These are phyloP conservation scores for Dactylellina leptospora DNA, from an alignment of 2,329 filamentous ascomycete species.

Conservation along the genomic window DNA sequence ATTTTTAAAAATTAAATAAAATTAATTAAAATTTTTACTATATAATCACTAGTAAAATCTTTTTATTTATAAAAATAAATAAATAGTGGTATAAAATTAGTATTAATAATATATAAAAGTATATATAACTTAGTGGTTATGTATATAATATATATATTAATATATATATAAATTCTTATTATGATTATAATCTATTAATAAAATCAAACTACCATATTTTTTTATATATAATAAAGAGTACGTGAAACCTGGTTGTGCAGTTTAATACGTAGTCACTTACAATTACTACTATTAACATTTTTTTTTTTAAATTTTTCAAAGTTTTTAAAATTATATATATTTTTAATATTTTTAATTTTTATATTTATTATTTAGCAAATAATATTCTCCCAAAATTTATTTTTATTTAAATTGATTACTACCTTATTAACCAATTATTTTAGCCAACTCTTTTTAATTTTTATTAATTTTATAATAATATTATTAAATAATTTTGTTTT, in stretches of 20 bases:
- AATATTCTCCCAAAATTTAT: too few relatives aligned
- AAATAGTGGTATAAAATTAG: not conserved
- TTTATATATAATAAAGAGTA: not conserved
- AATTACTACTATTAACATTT: too few relatives aligned
- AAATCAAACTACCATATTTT: not conserved
- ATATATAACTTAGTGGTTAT: not conserved
- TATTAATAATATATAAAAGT: not conserved
- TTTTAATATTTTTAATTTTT: too few relatives aligned
- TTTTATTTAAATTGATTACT: too few relatives aligned
- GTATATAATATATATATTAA: not conserved
- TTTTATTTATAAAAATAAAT: not conserved
- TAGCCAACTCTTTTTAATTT: too few relatives aligned
- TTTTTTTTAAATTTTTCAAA: not conserved
- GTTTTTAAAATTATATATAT: not conserved
- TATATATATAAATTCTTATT: not conserved
- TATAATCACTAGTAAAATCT: not conserved
- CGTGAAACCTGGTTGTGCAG: not conserved
- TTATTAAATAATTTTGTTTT: too few relatives aligned
- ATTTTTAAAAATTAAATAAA: not conserved
- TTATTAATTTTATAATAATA: too few relatives aligned
- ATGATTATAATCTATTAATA: not conserved
- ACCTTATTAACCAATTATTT: too few relatives aligned
- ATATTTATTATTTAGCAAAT: too few relatives aligned
- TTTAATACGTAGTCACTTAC: not conserved
- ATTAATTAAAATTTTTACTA: not conserved